These are phyloP conservation scores for Verticillium zaregamsianum DNA, from an alignment of 2,329 filamentous ascomycete species.

Conservation along the genomic window DNA sequence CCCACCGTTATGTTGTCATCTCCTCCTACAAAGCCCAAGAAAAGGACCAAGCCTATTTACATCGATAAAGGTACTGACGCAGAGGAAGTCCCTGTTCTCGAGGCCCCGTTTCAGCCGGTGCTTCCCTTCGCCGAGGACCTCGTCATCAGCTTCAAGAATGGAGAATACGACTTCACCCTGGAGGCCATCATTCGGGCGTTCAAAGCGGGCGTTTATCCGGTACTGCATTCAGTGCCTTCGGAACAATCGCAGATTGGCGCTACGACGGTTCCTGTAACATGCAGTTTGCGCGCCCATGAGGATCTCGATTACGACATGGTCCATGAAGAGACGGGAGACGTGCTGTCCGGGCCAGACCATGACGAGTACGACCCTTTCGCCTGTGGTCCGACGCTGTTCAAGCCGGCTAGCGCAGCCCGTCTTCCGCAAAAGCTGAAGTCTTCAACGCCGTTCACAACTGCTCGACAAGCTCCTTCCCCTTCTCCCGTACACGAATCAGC, in stretches of 20 bases:
- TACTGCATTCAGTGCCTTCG: slow-evolving; percentile 3
- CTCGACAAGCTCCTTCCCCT: slow-evolving; percentile 35
- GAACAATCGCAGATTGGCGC: not conserved
- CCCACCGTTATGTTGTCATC: slow-evolving; percentile 23
- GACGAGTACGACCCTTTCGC: slow-evolving; percentile 47
- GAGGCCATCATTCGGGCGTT: slow-evolving; percentile 44
- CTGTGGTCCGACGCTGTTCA: slow-evolving; percentile 14
- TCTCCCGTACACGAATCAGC: not conserved
- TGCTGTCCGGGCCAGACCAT: slow-evolving; percentile 7
- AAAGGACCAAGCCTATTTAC: slow-evolving; percentile 24
- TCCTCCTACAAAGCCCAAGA: slow-evolving; percentile 14
- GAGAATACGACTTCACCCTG: slow-evolving; percentile 35
- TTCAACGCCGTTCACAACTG: slow-evolving; percentile 30
- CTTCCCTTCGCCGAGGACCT: slow-evolving; percentile 53
- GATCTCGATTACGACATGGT: not conserved
- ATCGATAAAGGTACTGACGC: slow-evolving; percentile 37
- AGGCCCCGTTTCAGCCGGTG: slow-evolving; percentile 34
- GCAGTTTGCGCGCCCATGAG: not conserved
- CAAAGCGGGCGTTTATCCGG: slow-evolving; percentile 31
- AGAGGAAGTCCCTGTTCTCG: slow-evolving; percentile 15
- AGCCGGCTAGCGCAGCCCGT: not conserved
- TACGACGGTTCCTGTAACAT: not conserved
- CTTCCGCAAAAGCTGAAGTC: not conserved
- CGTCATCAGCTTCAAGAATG: slow-evolving; percentile 48
- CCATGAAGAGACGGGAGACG: slow-evolving; percentile 4